Percentiles rank a stretch among this genome's conserved stretches.
These are phyloP conservation scores for Benincasa hispida DNA, from an alignment of 306 rosid species.

Conservation along the genomic window DNA sequence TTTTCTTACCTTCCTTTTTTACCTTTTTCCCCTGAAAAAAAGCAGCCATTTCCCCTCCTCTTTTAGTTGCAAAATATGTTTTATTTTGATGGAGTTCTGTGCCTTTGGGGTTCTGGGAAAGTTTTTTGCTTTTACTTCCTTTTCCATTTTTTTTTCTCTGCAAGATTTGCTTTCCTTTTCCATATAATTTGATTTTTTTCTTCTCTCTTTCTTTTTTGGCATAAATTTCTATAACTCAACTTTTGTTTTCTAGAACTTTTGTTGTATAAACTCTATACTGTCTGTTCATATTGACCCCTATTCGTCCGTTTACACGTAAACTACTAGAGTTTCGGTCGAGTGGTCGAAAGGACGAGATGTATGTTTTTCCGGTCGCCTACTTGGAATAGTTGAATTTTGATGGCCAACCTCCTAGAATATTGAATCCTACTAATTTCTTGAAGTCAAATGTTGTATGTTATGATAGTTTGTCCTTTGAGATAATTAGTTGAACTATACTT, in stretches of 20 bases:
- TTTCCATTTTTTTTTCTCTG: constrained; percentile 1
- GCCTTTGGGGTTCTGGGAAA: constrained; percentile 19
- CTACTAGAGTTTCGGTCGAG: not conserved
- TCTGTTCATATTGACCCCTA: not conserved
- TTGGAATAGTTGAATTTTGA: not conserved
- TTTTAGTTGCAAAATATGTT: not conserved
- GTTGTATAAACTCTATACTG: not conserved
- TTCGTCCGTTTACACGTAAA: not conserved
- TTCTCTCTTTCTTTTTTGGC: not conserved
- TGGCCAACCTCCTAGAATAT: not conserved
- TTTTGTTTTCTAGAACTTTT: not conserved
- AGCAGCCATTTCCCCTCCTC: not conserved
- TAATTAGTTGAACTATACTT: not conserved
- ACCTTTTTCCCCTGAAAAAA: not conserved
- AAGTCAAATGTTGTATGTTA: not conserved
- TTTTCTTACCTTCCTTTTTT: not conserved
- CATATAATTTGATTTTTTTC: not conserved
- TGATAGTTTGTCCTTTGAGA: too few relatives aligned
- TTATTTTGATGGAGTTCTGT: constrained; percentile 25
- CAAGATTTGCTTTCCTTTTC: constrained; percentile 10
- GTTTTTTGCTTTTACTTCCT: constrained; percentile 1
- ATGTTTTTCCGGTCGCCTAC: not conserved
- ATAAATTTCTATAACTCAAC: not conserved
- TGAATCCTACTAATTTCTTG: not conserved
- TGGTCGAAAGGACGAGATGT: not conserved